Evolutionary conservation across 345 rosid species (phyloP).

Genomic region (Luvunga scandens): DNA sequence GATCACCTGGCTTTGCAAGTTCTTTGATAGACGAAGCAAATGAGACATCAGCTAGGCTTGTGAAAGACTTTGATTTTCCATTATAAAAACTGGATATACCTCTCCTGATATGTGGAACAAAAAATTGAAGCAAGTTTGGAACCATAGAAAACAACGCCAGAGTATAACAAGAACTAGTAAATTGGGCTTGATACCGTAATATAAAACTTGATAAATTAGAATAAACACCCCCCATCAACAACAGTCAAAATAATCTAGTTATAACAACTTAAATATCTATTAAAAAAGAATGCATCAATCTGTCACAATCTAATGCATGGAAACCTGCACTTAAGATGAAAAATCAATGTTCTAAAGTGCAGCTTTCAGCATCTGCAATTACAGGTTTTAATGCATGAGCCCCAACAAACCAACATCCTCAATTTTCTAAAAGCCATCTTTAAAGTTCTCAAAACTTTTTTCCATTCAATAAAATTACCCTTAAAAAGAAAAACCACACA

Average conservation of each 20-base stretch:
- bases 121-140: neutral
- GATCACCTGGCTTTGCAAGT: constrained; percentile 42
- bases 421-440: neutral
- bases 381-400: neutral
- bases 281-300: neutral
- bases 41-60: constrained; percentile 41
- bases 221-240: neutral
- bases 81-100: constrained; percentile 43
- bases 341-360: neutral
- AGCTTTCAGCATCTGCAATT: neutral
- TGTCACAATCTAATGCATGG: neutral
- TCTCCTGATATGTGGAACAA: constrained; percentile 27
- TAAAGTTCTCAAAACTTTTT: neutral
- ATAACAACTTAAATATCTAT: no score
- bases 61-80: constrained; percentile 51
- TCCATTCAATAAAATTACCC: neutral
- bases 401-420: no score
- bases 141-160: neutral
- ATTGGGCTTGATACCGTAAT: neutral
- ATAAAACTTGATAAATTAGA: neutral
- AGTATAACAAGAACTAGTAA: neutral
- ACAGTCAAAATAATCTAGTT: neutral
- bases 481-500: neutral
- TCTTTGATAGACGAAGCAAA: constrained; percentile 28
- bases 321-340: neutral